A percentile compares a stretch with the other conserved stretches of the same genome.
phyloP scores from a whole-genome alignment of 352 stramenopile species.

The Globisporangium okanoganense region DNA sequence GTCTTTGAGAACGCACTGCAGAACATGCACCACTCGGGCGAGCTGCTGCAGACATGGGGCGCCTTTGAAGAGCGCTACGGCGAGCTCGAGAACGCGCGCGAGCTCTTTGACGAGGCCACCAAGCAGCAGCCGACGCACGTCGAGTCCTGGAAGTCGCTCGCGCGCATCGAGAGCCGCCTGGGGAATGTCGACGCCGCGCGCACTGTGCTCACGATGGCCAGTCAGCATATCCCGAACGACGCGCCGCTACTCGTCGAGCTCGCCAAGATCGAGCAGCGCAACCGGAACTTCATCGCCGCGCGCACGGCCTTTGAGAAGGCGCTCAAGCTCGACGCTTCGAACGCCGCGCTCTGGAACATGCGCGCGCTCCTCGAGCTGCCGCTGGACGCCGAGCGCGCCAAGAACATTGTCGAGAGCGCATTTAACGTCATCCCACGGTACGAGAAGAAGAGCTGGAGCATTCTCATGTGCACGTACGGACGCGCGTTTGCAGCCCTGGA shows the following conservation, averaged over 20 bases:
- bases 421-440: conserved; percentile 59
- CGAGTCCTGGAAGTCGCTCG: conserved; percentile 66
- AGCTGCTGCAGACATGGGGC: conserved; percentile 67
- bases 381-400: conserved; percentile 54
- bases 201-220: conserved; percentile 57
- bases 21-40: conserved; percentile 49
- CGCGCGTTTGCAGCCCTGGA: conserved; percentile 62
- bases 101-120: conserved; percentile 73
- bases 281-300: conserved; percentile 53
- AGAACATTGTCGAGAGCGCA: conserved; percentile 74
- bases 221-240: conserved; percentile 65
- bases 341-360: conserved; percentile 78
- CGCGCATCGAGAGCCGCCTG: conserved; percentile 57
- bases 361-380: conserved; percentile 71
- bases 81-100: conserved; percentile 62
- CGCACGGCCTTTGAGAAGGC: conserved; percentile 66
- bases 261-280: conserved; percentile 77
- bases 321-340: conserved; percentile 62
- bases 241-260: conserved; percentile 68
- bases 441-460: conserved; percentile 82
- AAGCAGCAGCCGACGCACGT: conserved; percentile 56
- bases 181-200: conserved; percentile 61
- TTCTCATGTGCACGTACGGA: conserved; percentile 84
- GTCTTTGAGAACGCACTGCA: conserved; percentile 65
- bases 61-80: conserved; percentile 72